Percentiles rank a stretch among this genome's conserved stretches.
Conservation (phyloP, 2,329 filamentous ascomycete species). For the Aspergillus pseudoviridinutans region DNA sequence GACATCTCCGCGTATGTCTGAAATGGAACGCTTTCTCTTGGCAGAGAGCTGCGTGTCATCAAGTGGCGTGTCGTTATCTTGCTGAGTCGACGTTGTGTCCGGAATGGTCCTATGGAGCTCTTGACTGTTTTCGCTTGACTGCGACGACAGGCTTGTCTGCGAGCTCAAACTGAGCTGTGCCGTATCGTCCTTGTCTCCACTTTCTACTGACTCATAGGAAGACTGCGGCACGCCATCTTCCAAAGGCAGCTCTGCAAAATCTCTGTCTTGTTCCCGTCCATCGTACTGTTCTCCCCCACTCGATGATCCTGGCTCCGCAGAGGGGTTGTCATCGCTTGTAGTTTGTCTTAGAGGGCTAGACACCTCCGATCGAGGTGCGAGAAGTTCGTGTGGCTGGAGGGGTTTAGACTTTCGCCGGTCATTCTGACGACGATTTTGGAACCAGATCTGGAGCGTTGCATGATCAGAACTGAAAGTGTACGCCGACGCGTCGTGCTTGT, state of each 20-base stretch:
- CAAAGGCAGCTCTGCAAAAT: constrained; percentile 17
- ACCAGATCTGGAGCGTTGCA: constrained; percentile 71
- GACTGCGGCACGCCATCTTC: constrained; percentile 10
- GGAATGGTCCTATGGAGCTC: constrained; percentile 16
- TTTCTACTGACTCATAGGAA: constrained; percentile 14
- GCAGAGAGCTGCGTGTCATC: constrained; percentile 20
- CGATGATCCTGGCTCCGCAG: constrained; percentile 24
- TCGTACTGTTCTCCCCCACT: constrained; percentile 28
- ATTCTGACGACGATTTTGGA: constrained; percentile 92
- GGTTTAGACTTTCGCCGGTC: constrained; percentile 85
- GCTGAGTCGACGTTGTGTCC: constrained; percentile 11
- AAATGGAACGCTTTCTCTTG: constrained; percentile 34
- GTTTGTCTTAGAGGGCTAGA: constrained; percentile 25
- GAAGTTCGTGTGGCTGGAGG: constrained; percentile 71
- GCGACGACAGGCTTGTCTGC: constrained; percentile 29
- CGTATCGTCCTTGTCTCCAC: constrained; percentile 26
- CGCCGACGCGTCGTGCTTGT: constrained; percentile 23
- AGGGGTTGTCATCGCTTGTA: constrained; percentile 26
- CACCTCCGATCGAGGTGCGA: constrained; percentile 31
- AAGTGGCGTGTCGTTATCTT: constrained; percentile 5
- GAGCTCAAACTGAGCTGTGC: constrained; percentile 24
- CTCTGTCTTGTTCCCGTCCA: constrained; percentile 15
- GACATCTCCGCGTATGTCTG: constrained; percentile 22
- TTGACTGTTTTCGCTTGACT: constrained; percentile 22
- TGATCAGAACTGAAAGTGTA: constrained; percentile 8